These are phyloP conservation scores for Aspergillus spinulosporus DNA, from an alignment of 2,329 filamentous ascomycete genomes.

Conservation along the genomic window DNA sequence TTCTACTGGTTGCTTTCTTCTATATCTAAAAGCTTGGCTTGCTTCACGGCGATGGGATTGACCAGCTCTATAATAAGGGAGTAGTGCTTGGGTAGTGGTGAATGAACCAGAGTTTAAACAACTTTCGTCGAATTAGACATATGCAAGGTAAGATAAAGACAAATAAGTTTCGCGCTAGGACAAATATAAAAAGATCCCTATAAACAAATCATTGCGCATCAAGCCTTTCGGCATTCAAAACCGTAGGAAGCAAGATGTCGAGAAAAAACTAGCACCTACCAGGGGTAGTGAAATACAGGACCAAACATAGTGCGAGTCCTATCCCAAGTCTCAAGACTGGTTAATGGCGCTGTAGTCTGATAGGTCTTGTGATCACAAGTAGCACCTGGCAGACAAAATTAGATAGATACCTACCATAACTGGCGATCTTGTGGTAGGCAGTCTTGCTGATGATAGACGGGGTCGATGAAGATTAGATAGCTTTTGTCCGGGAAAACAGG, in stretches of 20 bases:
- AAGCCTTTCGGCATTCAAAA: conserved; percentile 25
- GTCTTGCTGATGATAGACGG: conserved; percentile 4
- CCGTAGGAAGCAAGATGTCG: conserved; percentile 24
- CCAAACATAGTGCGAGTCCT: conserved; percentile 17
- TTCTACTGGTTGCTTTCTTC: no score
- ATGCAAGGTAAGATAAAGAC: neutral
- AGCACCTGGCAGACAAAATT: conserved; percentile 32
- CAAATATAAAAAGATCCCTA: conserved; percentile 24
- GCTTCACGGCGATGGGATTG: no score
- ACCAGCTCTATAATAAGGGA: neutral
- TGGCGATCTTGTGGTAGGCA: conserved; percentile 7
- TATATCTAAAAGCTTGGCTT: no score
- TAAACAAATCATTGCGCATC: conserved; percentile 32
- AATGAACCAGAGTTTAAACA: neutral
- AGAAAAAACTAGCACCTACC: conserved; percentile 38
- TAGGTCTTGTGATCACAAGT: conserved; percentile 21
- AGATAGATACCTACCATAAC: conserved; percentile 33
- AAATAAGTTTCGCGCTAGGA: conserved; percentile 20
- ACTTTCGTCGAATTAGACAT: neutral
- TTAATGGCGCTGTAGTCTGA: conserved; percentile 13
- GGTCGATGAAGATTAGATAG: conserved; percentile 56
- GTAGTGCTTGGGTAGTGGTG: neutral
- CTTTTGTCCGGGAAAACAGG: conserved; percentile 83
- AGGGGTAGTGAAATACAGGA: conserved; percentile 37
- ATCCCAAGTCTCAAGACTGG: neutral